Base-by-base conservation (phyloP, 1,284 basidiomycete genomes). In the Puccinia triticina region DNA sequence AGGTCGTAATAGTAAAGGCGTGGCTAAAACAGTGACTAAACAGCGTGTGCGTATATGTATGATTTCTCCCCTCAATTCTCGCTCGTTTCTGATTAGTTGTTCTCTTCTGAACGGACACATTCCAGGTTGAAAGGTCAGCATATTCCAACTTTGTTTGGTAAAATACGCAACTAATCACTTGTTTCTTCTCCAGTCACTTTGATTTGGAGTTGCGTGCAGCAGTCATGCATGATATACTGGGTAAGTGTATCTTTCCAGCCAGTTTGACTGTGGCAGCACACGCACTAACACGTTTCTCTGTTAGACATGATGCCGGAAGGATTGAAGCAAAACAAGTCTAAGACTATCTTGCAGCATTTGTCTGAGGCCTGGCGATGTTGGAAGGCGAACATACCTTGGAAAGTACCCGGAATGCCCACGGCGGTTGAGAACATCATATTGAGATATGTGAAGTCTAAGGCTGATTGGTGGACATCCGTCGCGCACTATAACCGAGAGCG, bases 301-400 rank as follows among this genome's bases (percentile, higher is more conserved):
- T 59, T 85, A 69, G 87, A 88, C 84, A 89, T 89, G 95, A 98
- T 98, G 96, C 97, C 97, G 0, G 97, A 98, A 88, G 95, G 93
- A 5, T 95, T 99, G 89, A 97, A 97, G 88, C 94, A 95, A 88
- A 98, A 98, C 90, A 98, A 99, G 90, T 92, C 94, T 67, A 99
- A 99, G 90, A 99, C 97, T 23, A 99, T 99, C 85, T 87, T 99
- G 86, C 95, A 98, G 87, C 97, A 99, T 87, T 88, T 99, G 84
- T 96, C 95, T 1, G 97, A 99, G 88, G 96, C 96, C 12, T 99
- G 96, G 96, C 91, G 96, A 85, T 87, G 87, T 77, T 98, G 96
- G 95, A 99, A 99, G 89, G 97, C 97, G 14, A 99, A 99, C 88
- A 97, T 96, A 85, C 95, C 95, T 32, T 96, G 95, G 95, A 96